Evolutionary conservation across 129 eudicot species (phyloP).

Genomic region (Heracleum sosnowskyi): DNA sequence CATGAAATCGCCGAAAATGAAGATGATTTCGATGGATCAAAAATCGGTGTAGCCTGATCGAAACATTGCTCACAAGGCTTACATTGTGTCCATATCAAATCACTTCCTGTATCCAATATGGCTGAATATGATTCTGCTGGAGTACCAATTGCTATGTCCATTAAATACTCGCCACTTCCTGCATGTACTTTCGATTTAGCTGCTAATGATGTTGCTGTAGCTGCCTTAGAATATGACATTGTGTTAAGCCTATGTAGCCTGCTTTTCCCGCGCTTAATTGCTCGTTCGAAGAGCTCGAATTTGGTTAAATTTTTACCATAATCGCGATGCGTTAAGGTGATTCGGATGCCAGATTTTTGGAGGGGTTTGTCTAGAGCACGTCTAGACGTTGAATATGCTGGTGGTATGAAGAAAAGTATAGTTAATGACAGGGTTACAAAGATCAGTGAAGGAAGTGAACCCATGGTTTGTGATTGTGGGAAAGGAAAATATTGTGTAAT

Average conservation of each 20-base stretch:
- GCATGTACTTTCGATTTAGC: conserved; percentile 45
- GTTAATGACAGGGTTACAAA: neutral
- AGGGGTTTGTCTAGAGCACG: conserved; percentile 13
- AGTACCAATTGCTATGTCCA: conserved; percentile 69
- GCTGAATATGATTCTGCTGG: conserved; percentile 52
- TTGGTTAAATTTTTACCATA: conserved; percentile 64
- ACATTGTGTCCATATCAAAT: conserved; percentile 86
- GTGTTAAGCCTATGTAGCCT: conserved; percentile 38
- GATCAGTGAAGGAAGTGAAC: neutral
- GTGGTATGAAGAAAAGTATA: conserved; percentile 17
- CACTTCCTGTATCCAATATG: conserved; percentile 86
- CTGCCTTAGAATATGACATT: conserved; percentile 28
- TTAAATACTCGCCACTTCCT: conserved; percentile 79
- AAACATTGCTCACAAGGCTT: conserved; percentile 71
- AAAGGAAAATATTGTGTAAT: neutral
- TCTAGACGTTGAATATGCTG: conserved; percentile 51
- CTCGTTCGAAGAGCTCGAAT: conserved; percentile 56
- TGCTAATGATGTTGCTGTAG: conserved; percentile 20
- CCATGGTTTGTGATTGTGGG: neutral
- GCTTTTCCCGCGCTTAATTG: conserved; percentile 47
- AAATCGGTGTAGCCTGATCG: conserved; percentile 57
- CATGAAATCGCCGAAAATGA: conserved; percentile 49
- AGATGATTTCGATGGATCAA: conserved; percentile 60
- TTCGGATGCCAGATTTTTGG: conserved; percentile 27
- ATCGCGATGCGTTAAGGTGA: conserved; percentile 62